Conservation (phyloP, 129 eudicot genomes). For the Flaveria trinervia region DNA sequence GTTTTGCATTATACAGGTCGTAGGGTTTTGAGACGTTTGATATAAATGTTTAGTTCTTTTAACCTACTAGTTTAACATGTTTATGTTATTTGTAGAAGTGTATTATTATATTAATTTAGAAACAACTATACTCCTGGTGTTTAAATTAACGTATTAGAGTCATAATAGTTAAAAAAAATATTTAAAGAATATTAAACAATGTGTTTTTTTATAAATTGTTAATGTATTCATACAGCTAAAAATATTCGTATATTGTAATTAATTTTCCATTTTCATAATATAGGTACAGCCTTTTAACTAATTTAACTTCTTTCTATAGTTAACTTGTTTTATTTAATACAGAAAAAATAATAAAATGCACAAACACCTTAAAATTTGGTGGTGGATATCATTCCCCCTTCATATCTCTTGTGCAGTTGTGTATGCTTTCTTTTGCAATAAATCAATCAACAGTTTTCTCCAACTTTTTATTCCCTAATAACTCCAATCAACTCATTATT, state of each 20-base stretch:
- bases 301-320: background rate
- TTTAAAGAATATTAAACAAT: background rate
- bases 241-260: background rate
- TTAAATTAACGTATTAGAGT: background rate
- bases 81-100: background rate
- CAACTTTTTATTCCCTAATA: constrained; percentile 17
- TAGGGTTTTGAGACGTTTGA: background rate
- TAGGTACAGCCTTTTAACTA: background rate
- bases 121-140: too few relatives aligned
- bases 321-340: background rate
- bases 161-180: background rate
- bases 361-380: constrained; percentile 7
- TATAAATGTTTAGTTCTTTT: background rate
- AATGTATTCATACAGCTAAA: background rate
- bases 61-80: background rate
- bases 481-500: constrained; percentile 3
- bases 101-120: too few relatives aligned
- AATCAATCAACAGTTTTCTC: constrained; percentile 16
- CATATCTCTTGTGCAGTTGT: constrained; percentile 6
- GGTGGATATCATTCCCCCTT: constrained; percentile 20
- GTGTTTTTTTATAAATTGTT: background rate
- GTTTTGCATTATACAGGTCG: background rate
- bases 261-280: background rate
- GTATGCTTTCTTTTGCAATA: constrained; percentile 12
- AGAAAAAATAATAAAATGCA: background rate